Conservation (phyloP, 306 rosid species). For the Corylus heterophylla region DNA sequence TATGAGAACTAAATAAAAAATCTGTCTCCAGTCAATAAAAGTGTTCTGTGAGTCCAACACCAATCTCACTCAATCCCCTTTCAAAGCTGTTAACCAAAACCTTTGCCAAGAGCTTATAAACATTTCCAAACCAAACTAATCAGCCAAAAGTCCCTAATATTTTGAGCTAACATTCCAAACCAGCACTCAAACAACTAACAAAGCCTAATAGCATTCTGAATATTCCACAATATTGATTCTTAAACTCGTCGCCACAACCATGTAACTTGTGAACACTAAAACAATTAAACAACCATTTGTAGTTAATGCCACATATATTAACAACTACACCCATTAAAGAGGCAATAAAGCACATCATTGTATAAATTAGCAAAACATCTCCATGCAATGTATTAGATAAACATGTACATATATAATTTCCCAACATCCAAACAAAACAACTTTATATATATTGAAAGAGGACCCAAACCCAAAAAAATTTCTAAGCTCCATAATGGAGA, state of each 20-base stretch:
- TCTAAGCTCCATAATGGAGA: not conserved
- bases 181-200: not conserved
- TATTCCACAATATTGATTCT: not conserved
- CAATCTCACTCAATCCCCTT: not conserved
- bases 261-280: not conserved
- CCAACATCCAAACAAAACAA: not conserved
- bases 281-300: not conserved
- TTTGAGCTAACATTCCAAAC: not conserved
- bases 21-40: not conserved
- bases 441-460: not conserved
- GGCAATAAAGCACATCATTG: not conserved
- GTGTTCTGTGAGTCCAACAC: not conserved
- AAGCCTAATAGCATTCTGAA: not conserved
- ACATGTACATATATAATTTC: not conserved
- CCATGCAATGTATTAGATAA: not conserved
- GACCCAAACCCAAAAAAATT: not conserved
- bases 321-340: not conserved
- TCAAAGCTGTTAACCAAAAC: not conserved
- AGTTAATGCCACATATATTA: not conserved
- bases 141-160: not conserved
- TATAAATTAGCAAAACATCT: not conserved
- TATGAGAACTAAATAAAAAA: not conserved
- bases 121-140: not conserved
- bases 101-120: slow-evolving; percentile 1
- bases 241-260: not conserved